Evolutionary conservation across 2,329 filamentous ascomycete genomes (phyloP).

Genomic region (Monosporascus sp.): DNA sequence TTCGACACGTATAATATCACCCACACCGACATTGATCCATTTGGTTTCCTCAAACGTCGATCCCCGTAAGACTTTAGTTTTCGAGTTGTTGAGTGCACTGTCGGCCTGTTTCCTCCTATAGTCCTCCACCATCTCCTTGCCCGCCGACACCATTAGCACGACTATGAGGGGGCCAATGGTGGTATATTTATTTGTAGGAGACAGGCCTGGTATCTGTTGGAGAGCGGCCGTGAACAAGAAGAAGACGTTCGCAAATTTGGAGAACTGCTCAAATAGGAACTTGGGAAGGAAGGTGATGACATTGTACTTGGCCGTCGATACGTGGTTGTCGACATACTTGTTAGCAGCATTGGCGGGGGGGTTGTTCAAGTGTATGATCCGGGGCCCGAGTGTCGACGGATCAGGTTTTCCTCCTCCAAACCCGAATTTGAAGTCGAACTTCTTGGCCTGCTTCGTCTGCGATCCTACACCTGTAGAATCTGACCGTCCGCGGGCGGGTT

Average conservation of each 20-base stretch:
- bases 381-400: constrained; percentile 83
- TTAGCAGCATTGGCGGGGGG: constrained; percentile 82
- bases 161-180: constrained; percentile 92
- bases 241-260: constrained; percentile 98
- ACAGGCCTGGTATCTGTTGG: constrained; percentile 92
- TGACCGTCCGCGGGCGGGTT: constrained; percentile 49
- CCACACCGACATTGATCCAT: constrained; percentile 91
- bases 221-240: constrained; percentile 95
- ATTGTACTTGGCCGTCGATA: constrained; percentile 98
- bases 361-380: constrained; percentile 95
- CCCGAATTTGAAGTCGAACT: constrained; percentile 84
- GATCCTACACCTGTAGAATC: constrained; percentile 19
- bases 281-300: constrained; percentile 88
- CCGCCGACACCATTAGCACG: constrained; percentile 88
- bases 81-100: constrained; percentile 80
- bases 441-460: constrained; percentile 46
- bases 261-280: constrained; percentile 97
- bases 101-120: constrained; percentile 86
- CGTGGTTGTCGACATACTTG: constrained; percentile 93
- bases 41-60: constrained; percentile 80
- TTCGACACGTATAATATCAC: constrained; percentile 87
- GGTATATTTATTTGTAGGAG: constrained; percentile 91
- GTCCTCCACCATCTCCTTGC: constrained; percentile 92
- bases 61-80: constrained; percentile 75
- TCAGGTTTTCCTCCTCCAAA: constrained; percentile 82